Conservation (phyloP, 164 flowering plant species). For the Akebia trifoliata region DNA sequence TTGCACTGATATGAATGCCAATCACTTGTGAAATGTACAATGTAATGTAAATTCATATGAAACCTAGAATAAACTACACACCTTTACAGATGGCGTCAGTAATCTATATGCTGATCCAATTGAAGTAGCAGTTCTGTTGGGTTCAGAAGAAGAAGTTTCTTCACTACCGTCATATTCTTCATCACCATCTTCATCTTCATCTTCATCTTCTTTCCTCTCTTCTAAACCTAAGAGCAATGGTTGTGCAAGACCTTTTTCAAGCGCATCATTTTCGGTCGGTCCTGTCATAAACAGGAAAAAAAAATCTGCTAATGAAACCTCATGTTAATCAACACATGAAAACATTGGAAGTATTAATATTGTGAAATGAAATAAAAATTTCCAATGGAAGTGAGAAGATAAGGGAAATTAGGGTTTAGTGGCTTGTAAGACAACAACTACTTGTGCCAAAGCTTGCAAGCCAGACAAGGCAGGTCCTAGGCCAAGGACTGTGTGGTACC, state of each 20-base stretch:
- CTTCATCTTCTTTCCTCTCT: constrained; percentile 40
- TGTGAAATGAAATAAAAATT: too few species aligned
- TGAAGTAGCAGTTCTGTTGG: constrained; percentile 50
- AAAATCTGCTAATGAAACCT: not conserved
- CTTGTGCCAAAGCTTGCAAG: too few species aligned
- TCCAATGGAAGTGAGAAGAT: too few species aligned
- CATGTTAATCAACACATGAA: not conserved
- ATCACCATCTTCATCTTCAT: constrained; percentile 51
- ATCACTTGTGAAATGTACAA: not conserved
- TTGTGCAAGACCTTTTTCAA: constrained; percentile 45
- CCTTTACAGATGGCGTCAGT: constrained; percentile 67
- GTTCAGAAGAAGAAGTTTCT: constrained; percentile 40
- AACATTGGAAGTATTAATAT: too few species aligned
- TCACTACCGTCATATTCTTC: constrained; percentile 49
- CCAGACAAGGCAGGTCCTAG: too few species aligned
- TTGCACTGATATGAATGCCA: too few species aligned
- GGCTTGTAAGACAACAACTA: too few species aligned
- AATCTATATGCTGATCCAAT: constrained; percentile 55
- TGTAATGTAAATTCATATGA: not conserved
- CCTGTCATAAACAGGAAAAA: constrained; percentile 12
- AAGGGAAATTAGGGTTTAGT: too few species aligned
- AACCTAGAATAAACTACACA: constrained; percentile 4
- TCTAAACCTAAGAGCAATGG: constrained; percentile 43
- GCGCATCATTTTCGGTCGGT: constrained; percentile 12
- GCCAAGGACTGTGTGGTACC: too few species aligned